Conservation (phyloP, 2,329 filamentous ascomycete genomes). For the Phaeosphaeriaceae sp. region DNA sequence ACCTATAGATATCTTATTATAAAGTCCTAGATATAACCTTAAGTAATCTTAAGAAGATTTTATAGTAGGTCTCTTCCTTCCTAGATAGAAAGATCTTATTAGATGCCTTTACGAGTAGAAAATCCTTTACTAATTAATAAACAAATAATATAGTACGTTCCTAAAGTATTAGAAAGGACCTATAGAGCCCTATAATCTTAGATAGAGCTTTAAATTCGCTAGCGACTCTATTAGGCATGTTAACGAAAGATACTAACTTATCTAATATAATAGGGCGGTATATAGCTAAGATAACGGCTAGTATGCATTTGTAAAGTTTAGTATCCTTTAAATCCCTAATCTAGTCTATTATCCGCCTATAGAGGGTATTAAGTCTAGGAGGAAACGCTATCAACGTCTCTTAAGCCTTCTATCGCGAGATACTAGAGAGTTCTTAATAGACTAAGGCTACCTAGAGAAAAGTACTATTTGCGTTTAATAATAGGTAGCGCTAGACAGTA, state of each 20-base stretch:
- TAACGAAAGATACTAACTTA: slow-evolving; percentile 4
- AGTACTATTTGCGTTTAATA: too few relatives aligned
- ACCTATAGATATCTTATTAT: too few relatives aligned
- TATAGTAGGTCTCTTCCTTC: neutral
- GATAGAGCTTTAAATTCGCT: neutral
- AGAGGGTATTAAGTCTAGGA: slow-evolving; percentile 46
- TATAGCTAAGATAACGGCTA: slow-evolving; percentile 26
- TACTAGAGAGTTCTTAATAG: slow-evolving; percentile 11
- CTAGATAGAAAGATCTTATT: neutral
- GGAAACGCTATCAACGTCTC: slow-evolving; percentile 24
- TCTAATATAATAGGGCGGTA: slow-evolving; percentile 11
- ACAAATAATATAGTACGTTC: slow-evolving; percentile 14
- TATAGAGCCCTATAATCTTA: slow-evolving; percentile 32
- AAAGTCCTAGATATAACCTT: slow-evolving; percentile 19
- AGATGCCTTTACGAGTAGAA: slow-evolving; percentile 37
- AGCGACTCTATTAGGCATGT: neutral
- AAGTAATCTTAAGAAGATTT: slow-evolving; percentile 1
- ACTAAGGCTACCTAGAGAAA: too few relatives aligned
- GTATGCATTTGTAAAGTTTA: slow-evolving; percentile 45
- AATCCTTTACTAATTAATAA: slow-evolving; percentile 53
- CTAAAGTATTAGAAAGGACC: slow-evolving; percentile 50
- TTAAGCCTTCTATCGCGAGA: slow-evolving; percentile 32
- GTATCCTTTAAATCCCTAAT: slow-evolving; percentile 25
- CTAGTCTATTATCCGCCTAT: slow-evolving; percentile 48
- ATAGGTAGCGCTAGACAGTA: too few relatives aligned